Conservation (phyloP, 2,329 filamentous ascomycete species). For the Pseudogymnoascus sp. region DNA sequence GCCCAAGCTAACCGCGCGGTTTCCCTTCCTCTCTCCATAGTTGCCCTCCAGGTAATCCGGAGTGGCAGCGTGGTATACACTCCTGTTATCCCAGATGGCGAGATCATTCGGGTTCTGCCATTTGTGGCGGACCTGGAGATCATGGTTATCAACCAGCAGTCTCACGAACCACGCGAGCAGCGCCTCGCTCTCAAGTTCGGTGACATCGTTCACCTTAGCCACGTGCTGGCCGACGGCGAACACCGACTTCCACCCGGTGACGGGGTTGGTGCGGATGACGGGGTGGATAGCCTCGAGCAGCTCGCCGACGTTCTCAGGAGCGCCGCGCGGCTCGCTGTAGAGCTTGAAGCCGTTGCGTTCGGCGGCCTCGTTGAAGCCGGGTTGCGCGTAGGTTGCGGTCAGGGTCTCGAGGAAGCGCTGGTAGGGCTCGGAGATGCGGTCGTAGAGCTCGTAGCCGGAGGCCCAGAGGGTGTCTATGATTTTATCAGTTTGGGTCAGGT, state of each 20-base stretch:
- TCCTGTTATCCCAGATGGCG: conserved; percentile 51
- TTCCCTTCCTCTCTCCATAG: conserved; percentile 37
- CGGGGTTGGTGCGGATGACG: conserved; percentile 48
- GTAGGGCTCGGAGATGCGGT: conserved; percentile 49
- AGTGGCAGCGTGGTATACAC: conserved; percentile 45
- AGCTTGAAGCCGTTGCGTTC: conserved; percentile 36
- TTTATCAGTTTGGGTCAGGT: neutral
- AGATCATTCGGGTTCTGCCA: conserved; percentile 30
- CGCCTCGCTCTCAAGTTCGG: conserved; percentile 37
- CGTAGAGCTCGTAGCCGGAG: conserved; percentile 58
- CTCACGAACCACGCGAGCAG: conserved; percentile 45
- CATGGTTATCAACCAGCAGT: conserved; percentile 46
- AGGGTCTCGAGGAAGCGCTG: conserved; percentile 50
- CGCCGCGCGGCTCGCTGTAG: conserved; percentile 39
- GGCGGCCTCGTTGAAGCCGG: conserved; percentile 42
- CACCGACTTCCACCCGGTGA: conserved; percentile 49
- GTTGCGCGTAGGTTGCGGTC: conserved; percentile 46
- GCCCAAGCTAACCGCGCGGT: conserved; percentile 41
- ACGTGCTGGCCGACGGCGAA: conserved; percentile 46
- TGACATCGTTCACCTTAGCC: conserved; percentile 42
- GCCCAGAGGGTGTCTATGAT: conserved; percentile 55
- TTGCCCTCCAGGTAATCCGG: conserved; percentile 39
- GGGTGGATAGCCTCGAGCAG: conserved; percentile 44
- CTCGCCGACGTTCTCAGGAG: conserved; percentile 42
- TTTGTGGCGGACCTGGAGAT: conserved; percentile 40